phyloP scores from a whole-genome alignment of 345 rosid genomes.

The Arabis hirsuta region DNA sequence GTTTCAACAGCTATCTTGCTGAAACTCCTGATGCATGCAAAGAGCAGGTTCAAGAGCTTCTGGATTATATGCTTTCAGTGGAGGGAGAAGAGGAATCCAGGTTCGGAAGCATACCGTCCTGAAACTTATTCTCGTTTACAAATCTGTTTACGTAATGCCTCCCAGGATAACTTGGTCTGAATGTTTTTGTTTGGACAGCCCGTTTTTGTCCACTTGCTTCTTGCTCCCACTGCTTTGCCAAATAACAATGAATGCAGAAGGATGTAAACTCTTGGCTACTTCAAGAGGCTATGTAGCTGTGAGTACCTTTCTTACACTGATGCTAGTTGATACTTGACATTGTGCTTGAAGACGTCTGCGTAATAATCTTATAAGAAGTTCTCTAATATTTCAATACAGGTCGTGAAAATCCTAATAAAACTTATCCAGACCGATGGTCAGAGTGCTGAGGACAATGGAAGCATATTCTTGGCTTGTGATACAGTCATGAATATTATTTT shows the following conservation, averaged over 20 bases:
- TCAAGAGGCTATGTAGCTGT: constrained; percentile 71
- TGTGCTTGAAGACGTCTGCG: not conserved
- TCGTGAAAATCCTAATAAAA: constrained; percentile 70
- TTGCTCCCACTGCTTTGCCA: constrained; percentile 91
- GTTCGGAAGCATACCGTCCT: constrained; percentile 44
- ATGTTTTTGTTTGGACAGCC: constrained; percentile 53
- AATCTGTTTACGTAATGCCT: constrained; percentile 29
- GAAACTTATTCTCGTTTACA: constrained; percentile 2
- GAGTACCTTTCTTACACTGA: constrained; percentile 40
- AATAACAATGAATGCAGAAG: constrained; percentile 71
- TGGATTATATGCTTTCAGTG: constrained; percentile 74
- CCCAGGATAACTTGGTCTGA: constrained; percentile 32
- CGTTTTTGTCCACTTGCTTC: constrained; percentile 73
- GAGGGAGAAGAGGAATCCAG: constrained; percentile 91
- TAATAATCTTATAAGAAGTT: not conserved
- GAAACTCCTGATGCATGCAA: constrained; percentile 77
- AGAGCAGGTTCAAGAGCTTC: constrained; percentile 71
- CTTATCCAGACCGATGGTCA: constrained; percentile 49
- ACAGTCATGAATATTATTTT: constrained; percentile 78
- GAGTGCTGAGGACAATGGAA: constrained; percentile 50
- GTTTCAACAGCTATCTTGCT: constrained; percentile 78
- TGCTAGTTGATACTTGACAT: constrained; percentile 20
- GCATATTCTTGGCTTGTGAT: constrained; percentile 83
- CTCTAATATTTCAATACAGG: constrained; percentile 50
- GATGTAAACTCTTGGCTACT: constrained; percentile 62